Conservation (phyloP, 2,329 filamentous ascomycete genomes). For the Podosphaera aphanis region DNA sequence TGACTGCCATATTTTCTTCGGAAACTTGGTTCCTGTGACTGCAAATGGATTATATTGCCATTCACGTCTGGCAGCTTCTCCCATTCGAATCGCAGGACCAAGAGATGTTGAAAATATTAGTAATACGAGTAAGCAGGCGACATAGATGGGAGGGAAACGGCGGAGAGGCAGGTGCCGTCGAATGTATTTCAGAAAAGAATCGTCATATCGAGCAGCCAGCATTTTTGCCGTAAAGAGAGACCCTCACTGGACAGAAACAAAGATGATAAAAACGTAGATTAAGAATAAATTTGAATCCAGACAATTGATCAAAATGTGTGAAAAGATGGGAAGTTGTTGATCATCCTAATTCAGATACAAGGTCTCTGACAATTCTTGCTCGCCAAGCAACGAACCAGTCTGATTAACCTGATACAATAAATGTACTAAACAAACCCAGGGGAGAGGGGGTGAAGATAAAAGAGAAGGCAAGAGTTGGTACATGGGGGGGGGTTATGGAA, state of each 20-base stretch:
- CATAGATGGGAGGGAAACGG: slow-evolving; percentile 11
- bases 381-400: not conserved
- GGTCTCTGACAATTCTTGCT: not conserved
- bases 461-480: not conserved
- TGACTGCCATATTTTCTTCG: slow-evolving; percentile 51
- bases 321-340: not conserved
- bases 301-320: not conserved
- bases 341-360: not conserved
- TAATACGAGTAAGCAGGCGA: slow-evolving; percentile 9
- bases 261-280: not conserved
- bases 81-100: slow-evolving; percentile 2
- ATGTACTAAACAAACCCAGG: not conserved
- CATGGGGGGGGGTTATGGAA: not conserved
- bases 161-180: slow-evolving; percentile 3
- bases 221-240: not conserved
- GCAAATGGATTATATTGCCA: slow-evolving; percentile 2
- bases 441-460: not conserved
- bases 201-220: slow-evolving; percentile 1
- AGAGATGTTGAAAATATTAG: slow-evolving; percentile 9
- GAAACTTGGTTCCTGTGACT: slow-evolving; percentile 22
- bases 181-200: slow-evolving; percentile 1
- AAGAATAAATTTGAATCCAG: not conserved
- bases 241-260: not conserved
- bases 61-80: slow-evolving; percentile 1
- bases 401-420: not conserved